A percentile compares a stretch with the other conserved stretches of the same genome.
Conservation (phyloP, 257 asterid species). For the Capsicum rhomboideum region DNA sequence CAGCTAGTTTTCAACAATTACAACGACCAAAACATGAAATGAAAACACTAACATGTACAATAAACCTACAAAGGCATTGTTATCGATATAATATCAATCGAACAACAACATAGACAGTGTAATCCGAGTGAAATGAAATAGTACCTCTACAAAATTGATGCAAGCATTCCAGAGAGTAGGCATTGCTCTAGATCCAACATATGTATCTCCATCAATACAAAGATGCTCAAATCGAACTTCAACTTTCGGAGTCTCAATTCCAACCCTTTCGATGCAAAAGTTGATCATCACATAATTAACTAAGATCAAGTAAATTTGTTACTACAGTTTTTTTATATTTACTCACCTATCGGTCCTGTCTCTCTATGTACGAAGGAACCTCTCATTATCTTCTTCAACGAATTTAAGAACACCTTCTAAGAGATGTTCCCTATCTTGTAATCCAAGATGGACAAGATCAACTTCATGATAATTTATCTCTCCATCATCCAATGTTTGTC, state of each 20-base stretch:
- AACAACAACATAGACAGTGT: no score
- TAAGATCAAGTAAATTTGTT: not conserved
- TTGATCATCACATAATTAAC: not conserved
- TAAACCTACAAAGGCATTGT: not conserved
- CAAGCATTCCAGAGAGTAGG: constrained; percentile 77
- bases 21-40: not conserved
- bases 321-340: not conserved
- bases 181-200: constrained; percentile 78
- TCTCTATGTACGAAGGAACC: constrained; percentile 63
- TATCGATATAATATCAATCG: not conserved
- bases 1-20: not conserved
- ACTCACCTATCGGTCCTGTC: constrained; percentile 80
- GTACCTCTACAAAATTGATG: constrained; percentile 69
- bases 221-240: constrained; percentile 81
- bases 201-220: constrained; percentile 70
- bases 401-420: constrained; percentile 56
- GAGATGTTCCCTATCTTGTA: constrained; percentile 54
- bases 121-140: not conserved
- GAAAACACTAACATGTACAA: not conserved
- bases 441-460: constrained; percentile 55
- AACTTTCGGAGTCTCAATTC: constrained; percentile 69
- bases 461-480: constrained; percentile 48
- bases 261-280: constrained; percentile 43
- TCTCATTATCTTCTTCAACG: constrained; percentile 92
- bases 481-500: constrained; percentile 67